Percentiles rank a stretch among this genome's conserved stretches.
Conservation (phyloP, 75 land plant species). For the Isoetes taiwanensis region DNA sequence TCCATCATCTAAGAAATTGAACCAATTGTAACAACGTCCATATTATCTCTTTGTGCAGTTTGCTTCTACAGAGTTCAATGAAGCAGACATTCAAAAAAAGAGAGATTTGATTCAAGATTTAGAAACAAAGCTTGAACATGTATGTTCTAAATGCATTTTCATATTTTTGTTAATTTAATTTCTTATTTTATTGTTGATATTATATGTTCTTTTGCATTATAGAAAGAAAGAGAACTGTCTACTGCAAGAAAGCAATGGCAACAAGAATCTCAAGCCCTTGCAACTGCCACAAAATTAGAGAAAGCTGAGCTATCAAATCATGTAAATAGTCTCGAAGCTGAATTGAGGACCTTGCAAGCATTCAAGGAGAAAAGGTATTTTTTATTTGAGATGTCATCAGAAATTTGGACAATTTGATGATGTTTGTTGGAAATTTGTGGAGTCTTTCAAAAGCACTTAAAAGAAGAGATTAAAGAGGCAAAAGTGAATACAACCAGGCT, state of each 20-base stretch:
- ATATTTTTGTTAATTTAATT: background rate
- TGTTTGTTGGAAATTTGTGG: background rate
- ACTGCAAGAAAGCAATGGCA: constrained; percentile 7
- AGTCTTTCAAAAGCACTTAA: constrained; percentile 6
- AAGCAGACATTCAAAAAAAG: background rate
- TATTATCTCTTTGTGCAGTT: constrained; percentile 1
- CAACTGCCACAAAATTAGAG: background rate
- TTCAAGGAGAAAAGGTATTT: constrained; percentile 8
- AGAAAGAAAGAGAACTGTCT: constrained; percentile 8
- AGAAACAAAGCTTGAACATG: constrained; percentile 13
- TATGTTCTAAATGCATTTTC: too few species aligned
- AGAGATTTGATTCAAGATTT: constrained; percentile 11
- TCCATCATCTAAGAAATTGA: too few species aligned
- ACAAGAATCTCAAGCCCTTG: background rate
- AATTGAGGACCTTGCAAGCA: constrained; percentile 2
- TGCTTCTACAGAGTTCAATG: constrained; percentile 15
- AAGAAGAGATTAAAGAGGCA: constrained; percentile 7
- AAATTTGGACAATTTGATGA: background rate
- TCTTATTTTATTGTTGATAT: background rate
- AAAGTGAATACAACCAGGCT: background rate
- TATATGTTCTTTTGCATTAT: constrained; percentile 8
- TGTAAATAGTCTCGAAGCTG: background rate
- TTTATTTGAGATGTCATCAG: background rate
- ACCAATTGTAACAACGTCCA: too few species aligned
- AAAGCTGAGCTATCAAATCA: constrained; percentile 13